phyloP scores from a whole-genome alignment of 805 yeast species.

The Blastobotrys robertii region DNA sequence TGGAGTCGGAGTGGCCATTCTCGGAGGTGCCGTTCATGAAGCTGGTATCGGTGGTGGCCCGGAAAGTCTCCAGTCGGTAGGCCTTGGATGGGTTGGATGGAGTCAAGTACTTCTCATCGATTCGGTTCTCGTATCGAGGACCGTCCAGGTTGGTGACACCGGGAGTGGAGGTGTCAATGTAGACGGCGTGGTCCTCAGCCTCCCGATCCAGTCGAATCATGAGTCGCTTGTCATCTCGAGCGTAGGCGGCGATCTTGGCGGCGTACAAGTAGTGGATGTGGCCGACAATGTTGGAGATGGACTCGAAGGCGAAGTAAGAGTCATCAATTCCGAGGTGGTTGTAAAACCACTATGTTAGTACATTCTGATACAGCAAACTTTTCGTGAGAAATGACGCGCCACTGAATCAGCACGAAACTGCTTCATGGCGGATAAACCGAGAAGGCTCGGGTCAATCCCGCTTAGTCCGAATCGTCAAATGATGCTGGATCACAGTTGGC shows the following conservation, averaged over 20 bases:
- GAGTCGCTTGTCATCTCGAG: slow-evolving; percentile 46
- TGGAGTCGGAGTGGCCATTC: slow-evolving; percentile 8
- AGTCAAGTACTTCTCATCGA: slow-evolving; percentile 67
- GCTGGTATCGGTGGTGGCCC: slow-evolving; percentile 37
- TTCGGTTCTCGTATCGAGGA: slow-evolving; percentile 55
- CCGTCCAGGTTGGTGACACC: slow-evolving; percentile 37
- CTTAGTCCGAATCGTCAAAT: too few relatives aligned
- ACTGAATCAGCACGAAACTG: too few relatives aligned
- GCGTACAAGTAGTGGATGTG: slow-evolving; percentile 86
- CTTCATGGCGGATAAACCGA: too few relatives aligned
- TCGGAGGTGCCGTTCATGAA: neutral
- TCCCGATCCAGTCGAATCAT: slow-evolving; percentile 73
- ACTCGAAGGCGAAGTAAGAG: slow-evolving; percentile 79
- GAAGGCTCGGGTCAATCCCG: too few relatives aligned
- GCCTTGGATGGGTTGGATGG: slow-evolving; percentile 30
- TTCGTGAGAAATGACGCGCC: too few relatives aligned
- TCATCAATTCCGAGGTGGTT: slow-evolving; percentile 82
- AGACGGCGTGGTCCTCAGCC: slow-evolving; percentile 79
- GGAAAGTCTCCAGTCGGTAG: slow-evolving; percentile 71
- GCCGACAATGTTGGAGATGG: slow-evolving; percentile 67
- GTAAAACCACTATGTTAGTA: slow-evolving; percentile 58
- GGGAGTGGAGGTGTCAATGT: slow-evolving; percentile 63
- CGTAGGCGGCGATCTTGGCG: slow-evolving; percentile 83
- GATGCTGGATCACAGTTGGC: too few relatives aligned
- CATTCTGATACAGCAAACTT: too few relatives aligned